Base-by-base conservation (phyloP, 2,329 filamentous ascomycete species). In the Trichoderma lentiforme region DNA sequence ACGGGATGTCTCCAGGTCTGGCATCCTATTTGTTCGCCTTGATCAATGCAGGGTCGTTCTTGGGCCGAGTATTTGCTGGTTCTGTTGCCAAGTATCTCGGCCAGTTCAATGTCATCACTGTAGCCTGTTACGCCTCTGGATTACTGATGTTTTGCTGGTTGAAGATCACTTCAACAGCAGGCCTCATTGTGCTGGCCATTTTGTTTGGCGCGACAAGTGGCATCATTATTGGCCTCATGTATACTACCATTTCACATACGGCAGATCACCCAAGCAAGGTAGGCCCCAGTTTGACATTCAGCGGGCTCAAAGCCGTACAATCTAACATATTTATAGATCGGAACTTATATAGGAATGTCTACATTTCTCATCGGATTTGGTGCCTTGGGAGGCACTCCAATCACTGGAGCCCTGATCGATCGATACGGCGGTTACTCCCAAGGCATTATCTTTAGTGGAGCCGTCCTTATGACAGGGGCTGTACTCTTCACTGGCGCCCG, bases 181-280 rank as follows among this genome's bases (percentile, higher is more conserved):
- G 66, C 1, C 26, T 69, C 4, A 36, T 69, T n/a, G 57, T 61
- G 3, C 4, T 61, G 12, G 47, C 66, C 32, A 28, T 61, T 9
- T 62, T 69, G 11, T 69, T 69, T 53, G 66, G 56, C 18, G 56
- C 56, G 5, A 18, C 56, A n/a, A 69, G 66, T 24, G 66, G 66
- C 11, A 34, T 47, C n/a, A 53, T 68, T 24, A 69, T 69, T 21
- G 28, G 56, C 8, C 39, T 69, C 28, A 61, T 69, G 66, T 61
- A 51, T 21, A 34, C 66, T 2, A 61, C 66, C 3, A 60, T 51
- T 34, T 57, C 66, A 12, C 66, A 61, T 6, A 69, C 66, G 6
- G 56, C 66, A 36, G 57, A 69, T 12, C 66, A 61, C 36, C 66
- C 39, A 8, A 51, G 66, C 56, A 69, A 69, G 39, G 66, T 69